Evolutionary conservation across 2,329 filamentous ascomycete genomes (phyloP).

Genomic region (Colletotrichum eremochloae): DNA sequence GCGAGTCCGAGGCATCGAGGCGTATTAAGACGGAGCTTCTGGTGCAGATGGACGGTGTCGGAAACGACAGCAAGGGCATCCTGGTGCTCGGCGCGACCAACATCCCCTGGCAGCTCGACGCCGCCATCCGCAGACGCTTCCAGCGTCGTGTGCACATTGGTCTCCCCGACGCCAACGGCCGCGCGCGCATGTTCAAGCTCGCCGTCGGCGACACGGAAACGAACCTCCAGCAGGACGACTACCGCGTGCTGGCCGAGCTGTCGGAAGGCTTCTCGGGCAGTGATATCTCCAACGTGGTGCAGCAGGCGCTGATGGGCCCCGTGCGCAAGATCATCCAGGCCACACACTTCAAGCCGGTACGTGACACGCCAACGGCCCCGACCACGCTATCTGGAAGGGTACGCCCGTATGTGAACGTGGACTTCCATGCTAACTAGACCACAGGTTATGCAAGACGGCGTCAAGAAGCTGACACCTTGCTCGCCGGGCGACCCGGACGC

Average conservation of each 20-base stretch:
- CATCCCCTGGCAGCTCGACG: constrained; percentile 98
- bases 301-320: constrained; percentile 97
- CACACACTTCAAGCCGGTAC: constrained; percentile 95
- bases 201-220: constrained; percentile 95
- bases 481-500: constrained; percentile 90
- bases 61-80: constrained; percentile 93
- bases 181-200: constrained; percentile 95
- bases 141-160: constrained; percentile 97
- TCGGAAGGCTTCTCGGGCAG: constrained; percentile 96
- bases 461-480: constrained; percentile 85
- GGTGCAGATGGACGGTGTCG: constrained; percentile 99
- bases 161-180: constrained; percentile 86
- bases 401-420: background rate
- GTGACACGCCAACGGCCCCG: constrained; percentile 42
- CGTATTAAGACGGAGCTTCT: constrained; percentile 99
- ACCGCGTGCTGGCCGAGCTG: constrained; percentile 80
- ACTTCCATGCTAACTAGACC: constrained; percentile 37
- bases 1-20: constrained; percentile 95
- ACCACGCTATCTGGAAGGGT: background rate
- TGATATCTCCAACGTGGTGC: constrained; percentile 95
- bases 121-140: constrained; percentile 95
- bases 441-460: constrained; percentile 78
- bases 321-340: constrained; percentile 97
- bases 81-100: constrained; percentile 97
- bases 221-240: constrained; percentile 82